phyloP scores from a whole-genome alignment of 805 yeast genomes.

The Candida mattraensis region DNA sequence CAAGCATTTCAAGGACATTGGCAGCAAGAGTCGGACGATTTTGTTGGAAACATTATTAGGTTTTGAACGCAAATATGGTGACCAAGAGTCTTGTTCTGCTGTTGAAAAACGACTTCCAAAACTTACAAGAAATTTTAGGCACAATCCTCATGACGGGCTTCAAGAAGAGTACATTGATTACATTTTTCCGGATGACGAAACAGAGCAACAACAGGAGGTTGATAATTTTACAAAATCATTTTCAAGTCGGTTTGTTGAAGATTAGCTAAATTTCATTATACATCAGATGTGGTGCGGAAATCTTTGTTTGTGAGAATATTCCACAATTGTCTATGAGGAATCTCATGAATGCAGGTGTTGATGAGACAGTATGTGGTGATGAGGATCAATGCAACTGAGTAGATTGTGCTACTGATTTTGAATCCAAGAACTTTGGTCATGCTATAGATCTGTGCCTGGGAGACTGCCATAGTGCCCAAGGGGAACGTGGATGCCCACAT shows the following conservation, averaged over 20 bases:
- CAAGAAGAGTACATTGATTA: constrained; percentile 60
- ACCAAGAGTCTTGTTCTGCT: constrained; percentile 32
- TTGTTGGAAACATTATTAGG: constrained; percentile 60
- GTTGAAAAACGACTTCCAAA: constrained; percentile 55
- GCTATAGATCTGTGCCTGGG: constrained; percentile 51
- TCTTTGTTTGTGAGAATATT: constrained; percentile 5
- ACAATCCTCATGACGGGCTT: constrained; percentile 40
- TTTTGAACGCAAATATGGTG: constrained; percentile 69
- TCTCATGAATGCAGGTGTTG: constrained; percentile 32
- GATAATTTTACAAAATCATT: constrained; percentile 15
- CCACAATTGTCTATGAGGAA: constrained; percentile 26
- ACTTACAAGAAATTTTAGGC: constrained; percentile 44
- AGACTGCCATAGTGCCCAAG: constrained; percentile 74
- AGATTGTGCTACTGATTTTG: constrained; percentile 60
- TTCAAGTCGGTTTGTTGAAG: constrained; percentile 4
- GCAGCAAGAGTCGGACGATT: constrained; percentile 45
- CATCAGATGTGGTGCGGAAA: neutral
- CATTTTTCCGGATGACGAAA: constrained; percentile 64
- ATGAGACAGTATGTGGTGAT: constrained; percentile 45
- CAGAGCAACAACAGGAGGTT: constrained; percentile 17
- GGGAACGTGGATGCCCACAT: constrained; percentile 94
- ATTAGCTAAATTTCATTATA: constrained; percentile 5
- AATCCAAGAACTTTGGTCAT: constrained; percentile 55
- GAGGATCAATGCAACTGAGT: constrained; percentile 51
- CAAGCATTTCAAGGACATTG: constrained; percentile 38